Conservation (phyloP, 1,139 yeast genomes). For the Debaryomyces psychrophilus region DNA sequence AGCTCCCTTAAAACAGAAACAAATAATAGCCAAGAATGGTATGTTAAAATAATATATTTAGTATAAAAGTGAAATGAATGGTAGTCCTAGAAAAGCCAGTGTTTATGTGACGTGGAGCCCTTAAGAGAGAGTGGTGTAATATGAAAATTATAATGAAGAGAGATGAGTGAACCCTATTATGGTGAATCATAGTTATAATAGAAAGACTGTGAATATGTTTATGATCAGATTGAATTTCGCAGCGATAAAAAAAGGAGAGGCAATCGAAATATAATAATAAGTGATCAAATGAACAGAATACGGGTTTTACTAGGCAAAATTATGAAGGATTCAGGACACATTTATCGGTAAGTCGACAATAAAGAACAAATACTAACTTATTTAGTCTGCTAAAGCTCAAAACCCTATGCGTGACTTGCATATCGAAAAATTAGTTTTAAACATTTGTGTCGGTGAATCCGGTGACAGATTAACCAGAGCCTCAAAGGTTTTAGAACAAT, state of each 20-base stretch:
- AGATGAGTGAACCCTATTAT: background rate
- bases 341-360: background rate
- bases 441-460: conserved; percentile 99
- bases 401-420: conserved; percentile 96
- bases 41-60: conserved; percentile 17
- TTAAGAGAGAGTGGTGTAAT: background rate
- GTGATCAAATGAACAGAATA: background rate
- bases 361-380: conserved; percentile 17
- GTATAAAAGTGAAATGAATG: background rate
- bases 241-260: too few relatives aligned
- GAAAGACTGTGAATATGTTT: background rate
- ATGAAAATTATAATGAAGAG: background rate
- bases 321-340: conserved; percentile 1
- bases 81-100: background rate
- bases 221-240: too few relatives aligned
- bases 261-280: too few relatives aligned
- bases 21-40: conserved; percentile 27
- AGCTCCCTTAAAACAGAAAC: conserved; percentile 14
- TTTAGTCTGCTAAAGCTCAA: conserved; percentile 44
- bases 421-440: conserved; percentile 98
- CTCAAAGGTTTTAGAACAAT: conserved; percentile 99
- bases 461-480: conserved; percentile 99
- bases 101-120: background rate
- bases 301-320: background rate
- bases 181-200: too few relatives aligned